Base-by-base conservation (phyloP, 371 early-diverging fungal genomes). In the Mucor velutinosus region DNA sequence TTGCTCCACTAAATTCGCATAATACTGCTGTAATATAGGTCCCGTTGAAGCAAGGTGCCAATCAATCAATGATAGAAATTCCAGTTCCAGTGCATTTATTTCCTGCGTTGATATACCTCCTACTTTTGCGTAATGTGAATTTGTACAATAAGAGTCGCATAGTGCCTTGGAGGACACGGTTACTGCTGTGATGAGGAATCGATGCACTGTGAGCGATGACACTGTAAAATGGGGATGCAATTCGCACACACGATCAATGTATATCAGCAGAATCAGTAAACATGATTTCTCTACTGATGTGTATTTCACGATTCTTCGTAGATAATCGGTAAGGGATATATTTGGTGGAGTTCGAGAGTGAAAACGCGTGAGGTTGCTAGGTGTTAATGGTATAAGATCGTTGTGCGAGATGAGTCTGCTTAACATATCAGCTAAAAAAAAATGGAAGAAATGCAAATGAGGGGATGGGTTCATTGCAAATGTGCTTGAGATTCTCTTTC, bases 331-430 rank as follows among this genome's bases (percentile, higher is more conserved):
- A 10, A 96, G 87, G 11, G 90, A 86, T 60, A 97, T 96, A 66
- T 86, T 87, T n/a, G 99, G 98, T 19, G 95, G 89, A 25, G 94
- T 93, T 58, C 98, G 89, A 27, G 97, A 97, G 73, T 99, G 99
- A 69, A 99, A 99, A 32, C 98, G 91, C 6, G 99, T 97, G 17
- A 97, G 79, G 63, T 89, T 93, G 64, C 89, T 81, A 19, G 89
- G 83, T 12, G 92, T 92, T 58, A 92, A 75, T 27, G 93, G 93
- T 60, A 97, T 94, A 60, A 87, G 87, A 80, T 99, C 98, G 76
- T 99, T 99, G 64, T 92, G 90, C 39, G 84, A 74, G 53, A 92
- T 90, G 25, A 93, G 82, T 58, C 89, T 87, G 19, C 84, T 75
- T 23, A 94, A 81, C 90, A 94, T 92, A 73, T 92, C 91, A 71